Conservation (phyloP, 352 stramenopile species). For the Pilasporangium apinafurcum region DNA sequence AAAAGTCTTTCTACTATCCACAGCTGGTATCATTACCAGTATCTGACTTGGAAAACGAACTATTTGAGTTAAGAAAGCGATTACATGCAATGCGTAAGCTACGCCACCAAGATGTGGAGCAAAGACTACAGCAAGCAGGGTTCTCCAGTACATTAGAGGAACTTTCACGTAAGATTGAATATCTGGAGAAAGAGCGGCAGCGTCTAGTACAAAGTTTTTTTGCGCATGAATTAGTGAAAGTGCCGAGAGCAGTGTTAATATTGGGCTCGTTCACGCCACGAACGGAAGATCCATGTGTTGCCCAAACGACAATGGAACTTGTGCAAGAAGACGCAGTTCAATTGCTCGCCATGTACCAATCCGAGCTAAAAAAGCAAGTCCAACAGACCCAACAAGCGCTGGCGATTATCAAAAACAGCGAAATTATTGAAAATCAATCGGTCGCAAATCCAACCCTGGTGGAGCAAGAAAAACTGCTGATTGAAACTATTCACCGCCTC, state of each 20-base stretch:
- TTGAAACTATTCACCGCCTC: conserved; percentile 12
- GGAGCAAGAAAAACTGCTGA: conserved; percentile 11
- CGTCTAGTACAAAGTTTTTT: conserved; percentile 21
- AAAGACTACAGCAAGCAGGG: conserved; percentile 11
- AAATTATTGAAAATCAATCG: background rate
- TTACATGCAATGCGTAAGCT: conserved; percentile 22
- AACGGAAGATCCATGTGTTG: too few species aligned
- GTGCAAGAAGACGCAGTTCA: conserved; percentile 30
- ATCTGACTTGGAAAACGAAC: conserved; percentile 10
- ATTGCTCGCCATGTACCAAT: conserved; percentile 19
- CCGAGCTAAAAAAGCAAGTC: conserved; percentile 11
- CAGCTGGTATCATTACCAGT: background rate
- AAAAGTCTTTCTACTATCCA: too few species aligned
- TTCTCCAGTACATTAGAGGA: conserved; percentile 13
- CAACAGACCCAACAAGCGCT: conserved; percentile 27
- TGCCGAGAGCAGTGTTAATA: conserved; percentile 4
- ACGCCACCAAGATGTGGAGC: conserved; percentile 6
- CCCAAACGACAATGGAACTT: conserved; percentile 18
- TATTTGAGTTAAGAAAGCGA: conserved; percentile 21
- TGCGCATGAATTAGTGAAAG: conserved; percentile 27
- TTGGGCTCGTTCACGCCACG: background rate
- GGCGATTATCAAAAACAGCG: conserved; percentile 9
- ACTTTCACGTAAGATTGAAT: conserved; percentile 1
- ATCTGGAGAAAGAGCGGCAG: conserved; percentile 21
- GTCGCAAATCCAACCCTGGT: background rate